Base-by-base conservation (phyloP, 768 basidiomycete species). In the Rhodotorula kratochvilovae region DNA sequence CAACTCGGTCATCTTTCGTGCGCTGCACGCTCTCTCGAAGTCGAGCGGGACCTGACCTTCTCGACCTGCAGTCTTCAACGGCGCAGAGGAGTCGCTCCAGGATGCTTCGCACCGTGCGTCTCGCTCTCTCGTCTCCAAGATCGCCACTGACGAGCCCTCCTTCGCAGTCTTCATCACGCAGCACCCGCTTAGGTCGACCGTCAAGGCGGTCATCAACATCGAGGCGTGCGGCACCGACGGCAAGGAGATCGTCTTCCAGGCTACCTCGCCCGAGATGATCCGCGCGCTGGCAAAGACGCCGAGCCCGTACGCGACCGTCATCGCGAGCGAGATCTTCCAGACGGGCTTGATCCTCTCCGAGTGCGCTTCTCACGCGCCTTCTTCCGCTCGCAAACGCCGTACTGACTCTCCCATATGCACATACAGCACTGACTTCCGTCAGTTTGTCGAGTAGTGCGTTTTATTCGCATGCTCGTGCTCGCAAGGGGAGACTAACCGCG, bases 1-100 rank as follows among this genome's bases (percentile, higher is more conserved):
- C 46, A 85, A 91, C 77, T 84, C 91, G 15, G 84, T 91, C 71
- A 84, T 98, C 33, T 92, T 98, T 79, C 80, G 57, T 58, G 92
- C 92, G 76, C 35, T 6, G 10, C 35, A 31, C 15, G 15, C 45
- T 6, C 55, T 16, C 29, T 39, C 56, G 25, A 23, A 17, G 51
- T 48, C 29, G 36, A 2, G 55, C 71, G 17, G 1, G 6, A 4
- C 10, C 35, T 36, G 23, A 56, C 57, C 6, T 11, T 43, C 91
- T 5, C 23, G 3, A 4, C 27, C 16, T 11, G 8, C 57, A 58
- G 57, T 98, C 71, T 96, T 95, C 83, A 97, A 97, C 75, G 85
- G 95, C 71, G 95, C 89, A 19, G 94, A 98, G 80, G 94, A 98
- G 79, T 91, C 89, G 2, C 82, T 98, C 42, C 95, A 97, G 80